phyloP scores from a whole-genome alignment of 192 early-diverging fungal species.

The Entophlyctis luteolus region DNA sequence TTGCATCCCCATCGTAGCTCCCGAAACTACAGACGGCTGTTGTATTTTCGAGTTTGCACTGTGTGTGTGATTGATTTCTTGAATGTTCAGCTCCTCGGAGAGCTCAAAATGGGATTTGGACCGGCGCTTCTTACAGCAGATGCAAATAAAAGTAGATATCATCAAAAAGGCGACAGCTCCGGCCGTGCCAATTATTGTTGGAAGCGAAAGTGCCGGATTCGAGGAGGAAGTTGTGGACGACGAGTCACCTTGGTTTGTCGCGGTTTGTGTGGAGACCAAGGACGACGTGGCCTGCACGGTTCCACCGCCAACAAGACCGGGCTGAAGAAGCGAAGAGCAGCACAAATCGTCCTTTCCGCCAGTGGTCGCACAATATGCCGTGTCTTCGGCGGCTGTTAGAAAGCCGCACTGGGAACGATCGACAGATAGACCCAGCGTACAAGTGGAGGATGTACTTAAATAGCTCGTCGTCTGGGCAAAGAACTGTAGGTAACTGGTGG shows the following conservation, averaged over 20 bases:
- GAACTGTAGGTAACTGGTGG: not conserved
- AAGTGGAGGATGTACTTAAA: not conserved
- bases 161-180: not conserved
- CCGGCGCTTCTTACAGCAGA: not conserved
- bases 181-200: not conserved
- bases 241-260: not conserved
- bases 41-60: not conserved
- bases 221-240: not conserved
- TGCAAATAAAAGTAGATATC: not conserved
- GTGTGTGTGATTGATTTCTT: not conserved
- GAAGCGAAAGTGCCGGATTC: not conserved
- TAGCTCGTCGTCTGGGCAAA: not conserved
- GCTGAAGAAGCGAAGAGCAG: not conserved
- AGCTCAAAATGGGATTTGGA: not conserved
- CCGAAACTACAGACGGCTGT: not conserved
- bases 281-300: not conserved
- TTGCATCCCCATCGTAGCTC: not conserved
- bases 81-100: not conserved
- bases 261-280: not conserved
- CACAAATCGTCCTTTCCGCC: not conserved
- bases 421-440: not conserved
- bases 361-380: not conserved
- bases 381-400: not conserved
- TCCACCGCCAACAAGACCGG: not conserved
- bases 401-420: slow-evolving; percentile 12